Evolutionary conservation across 345 rosid genomes (phyloP), one percentile per base, ranked within the genome.

Genomic region (Populus tremula): DNA sequence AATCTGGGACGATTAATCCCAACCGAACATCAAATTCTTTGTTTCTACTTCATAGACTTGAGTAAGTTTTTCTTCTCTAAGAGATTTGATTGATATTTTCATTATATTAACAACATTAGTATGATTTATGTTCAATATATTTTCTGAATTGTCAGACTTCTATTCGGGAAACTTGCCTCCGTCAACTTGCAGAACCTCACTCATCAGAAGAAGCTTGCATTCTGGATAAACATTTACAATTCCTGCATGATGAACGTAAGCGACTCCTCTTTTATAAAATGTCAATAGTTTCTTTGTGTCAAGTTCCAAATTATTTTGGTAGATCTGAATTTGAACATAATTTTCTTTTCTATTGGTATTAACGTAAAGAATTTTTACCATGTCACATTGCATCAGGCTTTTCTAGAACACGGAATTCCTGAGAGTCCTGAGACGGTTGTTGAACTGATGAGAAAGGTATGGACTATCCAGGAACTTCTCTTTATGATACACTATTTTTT

Each of bases 191-290:
- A 83, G 79, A 86, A 86, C 74, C 90, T 90, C 75, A 90, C 75
- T 67, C 95, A 91, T 78, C 97, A 93, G 76, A 94, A 91, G 89
- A 94, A 91, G 84, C 92, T 93, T 74, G 97, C 97, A 4, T 94
- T 94, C 88, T 91, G 98, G 98, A 90, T 94, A 76, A 94, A 93
- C 82, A 83, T 88, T 61, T 94, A 94, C 84, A 94, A 93, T 71
- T 86, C 95, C 66, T 94, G 95, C 90, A 88, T 90, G 94, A 89
- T 94, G 97, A 92, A 93, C 85, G 98, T 91, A 86, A 14, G 91
- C 70, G 66, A 75, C 38, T 53, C 53, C 25, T 50, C 27, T 78
- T 68, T 43, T 72, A 10, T 59, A 65, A 20, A n/a, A 14, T 35
- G 65, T 70, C n/a, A 0, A 36, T 6, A 56, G 54, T 49, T 54